Base-by-base conservation (phyloP, 1,284 basidiomycete species). In the Stereum hirsutum region DNA sequence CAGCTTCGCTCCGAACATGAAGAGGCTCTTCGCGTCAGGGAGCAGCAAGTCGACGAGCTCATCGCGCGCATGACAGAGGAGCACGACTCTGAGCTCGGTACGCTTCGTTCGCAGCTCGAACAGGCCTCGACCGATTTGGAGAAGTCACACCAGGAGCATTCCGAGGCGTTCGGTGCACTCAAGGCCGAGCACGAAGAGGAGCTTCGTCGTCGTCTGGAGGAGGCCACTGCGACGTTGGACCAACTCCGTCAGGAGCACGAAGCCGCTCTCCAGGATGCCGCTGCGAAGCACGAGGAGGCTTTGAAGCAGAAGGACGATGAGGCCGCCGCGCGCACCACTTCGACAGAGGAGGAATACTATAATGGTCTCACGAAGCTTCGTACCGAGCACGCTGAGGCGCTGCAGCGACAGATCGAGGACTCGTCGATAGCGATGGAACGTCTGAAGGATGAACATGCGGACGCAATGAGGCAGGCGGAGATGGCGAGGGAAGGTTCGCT, bases 271-370 rank as follows among this genome's bases (percentile, higher is more conserved):
- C 57, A 62, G 25, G 75, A 72, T 54, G 54, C 71, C n/a, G 56
- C 59, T 17, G 60, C 66, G 1, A 79, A 80, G 43, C 79, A 87
- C 53, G 65, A 70, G 19, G 69, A 70, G 35, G 52, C 59, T 2
- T 56, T 81, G 47, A 79, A 77, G 57, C 65, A 69, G 54, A 78
- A 75, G 59, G 80, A 83, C 39, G 76, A 79, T 19, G 66, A 72
- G 47, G 59, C 72, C 17, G 67, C 74, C 5, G 62, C 69, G 12
- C 64, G 66, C 26, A 67, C 85, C 6, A 75, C 77, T 47, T 73
- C 69, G 39, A 85, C 81, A 3, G 82, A 88, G 54, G 85, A 84
- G 53, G 81, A 89, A 52, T 88, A 86, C 54, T 87, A 88, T 56
- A 78, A 84, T 42, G 79, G 76, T 14, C 63, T 91, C 37, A 81